phyloP scores from a whole-genome alignment of 176 grass and related monocot species.

The Coix lacrymajobi region DNA sequence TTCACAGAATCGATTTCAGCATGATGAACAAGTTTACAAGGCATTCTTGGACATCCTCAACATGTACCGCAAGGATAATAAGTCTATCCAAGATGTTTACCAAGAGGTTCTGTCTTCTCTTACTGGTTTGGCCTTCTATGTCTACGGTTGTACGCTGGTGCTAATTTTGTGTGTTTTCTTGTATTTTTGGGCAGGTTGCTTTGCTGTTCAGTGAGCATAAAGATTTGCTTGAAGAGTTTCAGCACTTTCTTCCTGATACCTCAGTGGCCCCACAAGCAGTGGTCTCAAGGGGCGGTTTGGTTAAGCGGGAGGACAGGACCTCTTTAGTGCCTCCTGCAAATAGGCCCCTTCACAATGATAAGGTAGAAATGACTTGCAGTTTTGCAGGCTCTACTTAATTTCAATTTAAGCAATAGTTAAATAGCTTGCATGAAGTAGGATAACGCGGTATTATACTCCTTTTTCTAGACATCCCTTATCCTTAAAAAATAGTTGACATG shows the following conservation, averaged over 20 bases:
- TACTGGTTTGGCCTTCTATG: background rate
- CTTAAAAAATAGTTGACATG: background rate
- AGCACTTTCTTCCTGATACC: conserved; percentile 89
- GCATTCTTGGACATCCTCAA: conserved; percentile 97
- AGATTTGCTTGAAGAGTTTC: conserved; percentile 94
- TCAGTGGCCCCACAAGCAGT: conserved; percentile 57
- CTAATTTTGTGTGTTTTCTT: background rate
- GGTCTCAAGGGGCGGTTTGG: conserved; percentile 40
- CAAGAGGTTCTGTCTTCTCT: conserved; percentile 59
- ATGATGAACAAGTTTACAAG: conserved; percentile 96
- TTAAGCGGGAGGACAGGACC: conserved; percentile 60
- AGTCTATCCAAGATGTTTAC: conserved; percentile 95
- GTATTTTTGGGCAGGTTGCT: conserved; percentile 58
- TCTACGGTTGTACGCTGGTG: background rate
- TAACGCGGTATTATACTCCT: background rate
- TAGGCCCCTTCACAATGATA: conserved; percentile 54
- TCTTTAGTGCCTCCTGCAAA: conserved; percentile 54
- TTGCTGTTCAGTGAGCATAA: conserved; percentile 71
- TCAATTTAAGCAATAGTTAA: background rate
- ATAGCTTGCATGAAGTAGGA: conserved; percentile 2
- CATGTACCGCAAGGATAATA: conserved; percentile 99
- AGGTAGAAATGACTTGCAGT: conserved; percentile 42
- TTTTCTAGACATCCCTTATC: background rate
- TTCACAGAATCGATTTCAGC: conserved; percentile 79
- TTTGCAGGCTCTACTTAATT: conserved; percentile 7